Evolutionary conservation across 2,329 filamentous ascomycete genomes (phyloP).

Genomic region (Cyphellophora europaea): DNA sequence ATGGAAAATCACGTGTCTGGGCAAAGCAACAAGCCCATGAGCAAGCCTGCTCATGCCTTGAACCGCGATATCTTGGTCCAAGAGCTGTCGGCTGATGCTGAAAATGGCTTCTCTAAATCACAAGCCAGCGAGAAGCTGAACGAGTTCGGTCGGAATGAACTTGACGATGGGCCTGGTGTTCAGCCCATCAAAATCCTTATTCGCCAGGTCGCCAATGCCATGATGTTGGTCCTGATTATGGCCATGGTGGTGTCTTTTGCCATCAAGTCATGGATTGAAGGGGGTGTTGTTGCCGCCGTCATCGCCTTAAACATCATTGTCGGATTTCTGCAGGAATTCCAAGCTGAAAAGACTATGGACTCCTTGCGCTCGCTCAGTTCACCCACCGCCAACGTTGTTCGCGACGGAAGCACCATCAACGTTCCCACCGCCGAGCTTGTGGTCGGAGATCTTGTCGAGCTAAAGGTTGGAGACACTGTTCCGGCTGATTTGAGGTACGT

Average conservation of each 20-base stretch:
- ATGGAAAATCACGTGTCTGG: conserved; percentile 30
- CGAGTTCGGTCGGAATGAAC: conserved; percentile 52
- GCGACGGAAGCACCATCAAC: conserved; percentile 38
- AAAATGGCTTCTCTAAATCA: conserved; percentile 46
- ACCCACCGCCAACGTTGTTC: conserved; percentile 40
- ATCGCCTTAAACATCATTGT: conserved; percentile 51
- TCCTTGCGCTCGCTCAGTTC: conserved; percentile 39
- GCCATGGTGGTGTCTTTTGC: conserved; percentile 51
- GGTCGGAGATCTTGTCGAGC: conserved; percentile 49
- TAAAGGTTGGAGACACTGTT: conserved; percentile 37
- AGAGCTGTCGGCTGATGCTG: conserved; percentile 46
- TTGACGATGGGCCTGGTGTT: conserved; percentile 58
- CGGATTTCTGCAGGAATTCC: conserved; percentile 45
- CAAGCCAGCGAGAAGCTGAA: conserved; percentile 48
- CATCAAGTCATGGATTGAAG: conserved; percentile 52
- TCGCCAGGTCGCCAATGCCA: conserved; percentile 58
- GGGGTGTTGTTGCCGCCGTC: conserved; percentile 49
- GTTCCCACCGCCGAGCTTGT: conserved; percentile 47
- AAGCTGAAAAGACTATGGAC: conserved; percentile 45
- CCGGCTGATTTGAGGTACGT: conserved; percentile 36
- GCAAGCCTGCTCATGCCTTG: conserved; percentile 55
- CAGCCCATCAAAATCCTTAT: conserved; percentile 61
- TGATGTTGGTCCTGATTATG: conserved; percentile 54
- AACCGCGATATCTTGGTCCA: conserved; percentile 41
- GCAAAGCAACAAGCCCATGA: conserved; percentile 44